Evolutionary conservation across 2,329 filamentous ascomycete species (phyloP), one percentile per base, ranked within the genome.

Genomic region (Colletotrichum spaethianum): DNA sequence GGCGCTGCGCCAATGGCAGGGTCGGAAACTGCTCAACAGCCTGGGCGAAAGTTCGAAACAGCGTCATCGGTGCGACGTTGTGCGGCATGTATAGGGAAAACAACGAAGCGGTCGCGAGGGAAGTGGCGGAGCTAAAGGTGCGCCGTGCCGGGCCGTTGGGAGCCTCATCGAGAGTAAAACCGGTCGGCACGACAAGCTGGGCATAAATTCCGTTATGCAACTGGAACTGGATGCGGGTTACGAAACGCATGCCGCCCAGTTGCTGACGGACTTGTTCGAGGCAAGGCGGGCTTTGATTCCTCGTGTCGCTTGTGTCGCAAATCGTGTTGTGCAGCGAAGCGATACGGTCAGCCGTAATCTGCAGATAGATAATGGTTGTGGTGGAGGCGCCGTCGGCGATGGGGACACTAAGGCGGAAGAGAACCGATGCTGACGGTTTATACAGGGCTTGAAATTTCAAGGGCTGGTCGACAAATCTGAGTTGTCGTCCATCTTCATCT

Each of bases 401-500:
- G 36, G 48, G 2, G 33, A 46, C 23, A n/a, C 61, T 63, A 31
- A 63, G 33, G 26, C 48, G 33, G 6, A 63, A 63, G 20, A 53
- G n/a, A 23, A 53, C 46, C 18, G 48, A 63, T 42, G 33, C 23
- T 42, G 48, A 63, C 33, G 61, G 28, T 12, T 42, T n/a, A 53
- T 63, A 63, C 8, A 40, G 12, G 9, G 23, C 48, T 31, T 40
- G 18, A 14, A 63, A 28, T 63, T 40, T 53, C 33, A 63, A 63
- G 46, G 33, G 48, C 48, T 63, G 46, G 33, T 63, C 48, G 42
- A 63, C 38, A 33, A 63, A 63, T 42, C 53, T 46, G 46, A 33
- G 61, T 46, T 55, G 61, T 55, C 48, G 46, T 55, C 61, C 36
- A 28, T 53, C 33, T 63, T 63, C 12, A 52, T 57, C 55, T 63